Percentiles rank a stretch among this genome's conserved stretches.
phyloP scores from a whole-genome alignment of 2,329 filamentous ascomycete genomes.

The Botrytis aclada region DNA sequence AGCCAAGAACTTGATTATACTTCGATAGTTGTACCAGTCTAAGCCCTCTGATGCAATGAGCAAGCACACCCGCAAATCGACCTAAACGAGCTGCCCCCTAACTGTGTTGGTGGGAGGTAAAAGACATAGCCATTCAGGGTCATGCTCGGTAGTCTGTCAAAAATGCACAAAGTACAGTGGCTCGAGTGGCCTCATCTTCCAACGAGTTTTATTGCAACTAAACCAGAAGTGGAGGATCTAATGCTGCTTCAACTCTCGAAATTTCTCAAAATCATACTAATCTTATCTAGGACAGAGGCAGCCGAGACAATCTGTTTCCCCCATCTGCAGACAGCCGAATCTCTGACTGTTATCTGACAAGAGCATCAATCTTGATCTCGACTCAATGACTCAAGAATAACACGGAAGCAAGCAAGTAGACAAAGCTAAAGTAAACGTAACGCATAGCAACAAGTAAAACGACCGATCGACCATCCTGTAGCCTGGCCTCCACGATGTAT shows the following conservation, averaged over 20 bases:
- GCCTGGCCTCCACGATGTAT: background rate
- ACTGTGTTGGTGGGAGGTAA: background rate
- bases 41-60: slow-evolving; percentile 19
- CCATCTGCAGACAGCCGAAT: slow-evolving; percentile 8
- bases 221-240: slow-evolving; percentile 11
- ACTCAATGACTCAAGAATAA: slow-evolving; percentile 14
- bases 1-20: background rate
- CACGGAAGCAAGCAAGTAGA: background rate
- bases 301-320: slow-evolving; percentile 1
- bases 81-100: background rate
- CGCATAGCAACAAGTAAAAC: background rate
- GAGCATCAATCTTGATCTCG: background rate
- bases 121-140: background rate
- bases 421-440: background rate
- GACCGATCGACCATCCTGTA: background rate
- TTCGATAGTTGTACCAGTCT: slow-evolving; percentile 2
- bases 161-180: background rate
- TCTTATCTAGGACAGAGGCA: background rate
- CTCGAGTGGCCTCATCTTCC: slow-evolving; percentile 13
- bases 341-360: slow-evolving; percentile 7
- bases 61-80: slow-evolving; percentile 13
- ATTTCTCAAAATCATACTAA: background rate
- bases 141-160: background rate
- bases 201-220: background rate
- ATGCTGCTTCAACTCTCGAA: background rate